These are phyloP conservation scores for Scheffersomyces stambukii DNA, from an alignment of 1,139 yeast genomes.

Conservation along the genomic window DNA sequence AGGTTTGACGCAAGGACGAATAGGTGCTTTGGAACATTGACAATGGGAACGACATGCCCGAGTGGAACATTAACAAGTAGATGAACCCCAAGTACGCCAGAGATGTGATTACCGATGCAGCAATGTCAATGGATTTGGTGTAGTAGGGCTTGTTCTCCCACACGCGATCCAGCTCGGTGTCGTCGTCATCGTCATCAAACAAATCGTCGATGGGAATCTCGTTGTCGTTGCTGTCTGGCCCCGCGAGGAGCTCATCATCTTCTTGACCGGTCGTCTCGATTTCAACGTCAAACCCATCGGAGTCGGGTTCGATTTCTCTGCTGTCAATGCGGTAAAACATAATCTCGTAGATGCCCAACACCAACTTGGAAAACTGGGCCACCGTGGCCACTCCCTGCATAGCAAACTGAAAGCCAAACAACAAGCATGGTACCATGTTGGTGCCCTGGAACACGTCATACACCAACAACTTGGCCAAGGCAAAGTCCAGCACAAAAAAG, in stretches of 20 bases:
- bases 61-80: slow-evolving; percentile 41
- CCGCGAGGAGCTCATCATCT: slow-evolving; percentile 31
- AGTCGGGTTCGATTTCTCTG: slow-evolving; percentile 7
- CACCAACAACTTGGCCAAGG: slow-evolving; percentile 52
- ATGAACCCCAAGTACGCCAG: slow-evolving; percentile 29
- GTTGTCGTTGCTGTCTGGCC: slow-evolving; percentile 6
- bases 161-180: slow-evolving; percentile 51
- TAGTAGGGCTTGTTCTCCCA: slow-evolving; percentile 74
- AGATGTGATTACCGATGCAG: slow-evolving; percentile 40
- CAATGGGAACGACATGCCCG: slow-evolving; percentile 58
- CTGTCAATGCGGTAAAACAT: slow-evolving; percentile 19
- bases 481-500: slow-evolving; percentile 47
- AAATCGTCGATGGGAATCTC: slow-evolving; percentile 9
- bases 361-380: slow-evolving; percentile 44
- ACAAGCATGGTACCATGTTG: slow-evolving; percentile 49
- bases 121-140: slow-evolving; percentile 55
- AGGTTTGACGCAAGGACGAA: slow-evolving; percentile 46
- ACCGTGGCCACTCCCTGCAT: slow-evolving; percentile 56
- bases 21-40: slow-evolving; percentile 67
- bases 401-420: slow-evolving; percentile 76
- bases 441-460: slow-evolving; percentile 53
- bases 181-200: slow-evolving; percentile 24
- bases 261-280: slow-evolving; percentile 29
- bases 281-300: no score
- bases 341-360: slow-evolving; percentile 58